A percentile compares a stretch with the other conserved stretches of the same genome.
These are phyloP conservation scores for Porphyrellus cyaneotinctus DNA, from an alignment of 768 basidiomycete species.

Conservation along the genomic window DNA sequence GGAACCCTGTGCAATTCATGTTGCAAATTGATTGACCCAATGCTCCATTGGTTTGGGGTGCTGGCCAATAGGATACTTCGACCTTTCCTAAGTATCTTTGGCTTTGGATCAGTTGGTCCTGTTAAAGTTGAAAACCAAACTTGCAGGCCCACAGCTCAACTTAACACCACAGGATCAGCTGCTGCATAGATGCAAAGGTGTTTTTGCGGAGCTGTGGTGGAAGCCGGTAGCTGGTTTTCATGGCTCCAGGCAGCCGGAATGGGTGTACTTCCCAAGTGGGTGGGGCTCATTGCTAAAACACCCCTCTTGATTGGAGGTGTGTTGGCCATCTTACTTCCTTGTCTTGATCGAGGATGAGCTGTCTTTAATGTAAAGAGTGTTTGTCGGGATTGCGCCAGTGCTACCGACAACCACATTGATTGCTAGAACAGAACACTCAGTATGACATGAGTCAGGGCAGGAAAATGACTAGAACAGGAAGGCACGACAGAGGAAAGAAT, in stretches of 20 bases:
- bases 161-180: slow-evolving; percentile 6
- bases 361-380: no score
- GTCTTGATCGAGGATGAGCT: not conserved
- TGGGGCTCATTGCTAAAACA: not conserved
- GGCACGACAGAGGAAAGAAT: no score
- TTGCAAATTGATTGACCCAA: no score
- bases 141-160: not conserved
- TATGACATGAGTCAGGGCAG: no score
- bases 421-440: no score
- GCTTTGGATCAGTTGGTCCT: slow-evolving; percentile 14
- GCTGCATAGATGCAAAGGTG: slow-evolving; percentile 11
- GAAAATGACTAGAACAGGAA: no score
- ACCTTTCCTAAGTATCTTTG: slow-evolving; percentile 10
- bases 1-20: no score
- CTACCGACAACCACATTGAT: no score
- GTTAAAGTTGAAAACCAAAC: not conserved
- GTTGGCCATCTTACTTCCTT: not conserved
- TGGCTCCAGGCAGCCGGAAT: slow-evolving; percentile 12
- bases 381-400: no score
- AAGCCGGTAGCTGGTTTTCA: slow-evolving; percentile 10
- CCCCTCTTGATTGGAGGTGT: not conserved
- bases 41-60: no score
- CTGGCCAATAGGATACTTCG: no score
- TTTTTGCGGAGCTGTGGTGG: slow-evolving; percentile 2
- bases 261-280: slow-evolving; percentile 3